Percentiles rank a stretch among this genome's conserved stretches.
Evolutionary conservation across 306 rosid species (phyloP).

Genomic region (Prunus dulcis): DNA sequence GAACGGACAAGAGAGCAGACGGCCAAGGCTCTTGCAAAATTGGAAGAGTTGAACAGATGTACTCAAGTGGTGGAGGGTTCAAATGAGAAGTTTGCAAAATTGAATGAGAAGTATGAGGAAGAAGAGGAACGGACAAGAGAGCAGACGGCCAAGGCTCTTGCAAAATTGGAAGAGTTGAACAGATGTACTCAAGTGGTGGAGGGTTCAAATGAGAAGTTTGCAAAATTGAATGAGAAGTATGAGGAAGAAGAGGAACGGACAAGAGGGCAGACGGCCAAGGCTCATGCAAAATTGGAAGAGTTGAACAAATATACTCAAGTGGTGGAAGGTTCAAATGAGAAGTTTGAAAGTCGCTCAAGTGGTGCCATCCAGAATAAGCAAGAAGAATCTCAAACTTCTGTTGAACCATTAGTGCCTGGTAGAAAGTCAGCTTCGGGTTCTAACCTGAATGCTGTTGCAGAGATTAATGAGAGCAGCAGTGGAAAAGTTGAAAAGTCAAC

Average conservation of each 20-base stretch:
- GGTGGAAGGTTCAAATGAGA: conserved; percentile 42
- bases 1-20: conserved; percentile 67
- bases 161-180: conserved; percentile 76
- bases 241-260: conserved; percentile 87
- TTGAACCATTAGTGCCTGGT: conserved; percentile 26
- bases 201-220: conserved; percentile 43
- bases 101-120: conserved; percentile 48
- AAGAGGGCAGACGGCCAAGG: conserved; percentile 73
- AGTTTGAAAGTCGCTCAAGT: conserved; percentile 37
- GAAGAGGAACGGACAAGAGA: conserved; percentile 76
- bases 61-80: conserved; percentile 45
- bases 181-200: conserved; percentile 44
- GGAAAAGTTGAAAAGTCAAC: conserved; percentile 33
- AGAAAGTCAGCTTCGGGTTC: conserved; percentile 31
- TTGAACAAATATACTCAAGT: conserved; percentile 51
- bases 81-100: conserved; percentile 34
- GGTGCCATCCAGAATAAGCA: conserved; percentile 45
- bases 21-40: conserved; percentile 74
- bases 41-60: conserved; percentile 73
- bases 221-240: conserved; percentile 32
- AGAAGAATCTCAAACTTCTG: conserved; percentile 43
- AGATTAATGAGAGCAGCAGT: conserved; percentile 27
- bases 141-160: conserved; percentile 77
- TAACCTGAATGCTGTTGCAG: conserved; percentile 32
- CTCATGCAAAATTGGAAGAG: conserved; percentile 81